A percentile compares a stretch with the other conserved stretches of the same genome.
Conservation (phyloP, 306 rosid genomes). For the Bauhinia variegata region DNA sequence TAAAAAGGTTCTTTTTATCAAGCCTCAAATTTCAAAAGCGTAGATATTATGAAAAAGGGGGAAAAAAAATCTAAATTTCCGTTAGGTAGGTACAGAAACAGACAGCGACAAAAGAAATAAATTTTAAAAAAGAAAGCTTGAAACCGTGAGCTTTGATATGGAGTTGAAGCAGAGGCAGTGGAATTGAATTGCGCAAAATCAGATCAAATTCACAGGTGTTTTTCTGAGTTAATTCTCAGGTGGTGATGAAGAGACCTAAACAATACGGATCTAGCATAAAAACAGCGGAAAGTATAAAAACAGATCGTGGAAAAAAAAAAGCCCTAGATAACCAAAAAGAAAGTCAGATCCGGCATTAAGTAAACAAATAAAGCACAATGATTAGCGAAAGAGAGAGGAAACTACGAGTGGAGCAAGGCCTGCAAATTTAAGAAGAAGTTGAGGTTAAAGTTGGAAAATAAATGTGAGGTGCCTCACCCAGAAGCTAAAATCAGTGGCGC, state of each 20-base stretch:
- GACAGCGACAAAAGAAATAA: not conserved
- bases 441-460: not conserved
- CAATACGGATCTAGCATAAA: not conserved
- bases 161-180: conserved; percentile 3
- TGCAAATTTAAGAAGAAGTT: conserved; percentile 29
- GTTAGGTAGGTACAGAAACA: conserved; percentile 1
- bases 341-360: not conserved
- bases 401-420: conserved; percentile 15
- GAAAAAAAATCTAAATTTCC: no score
- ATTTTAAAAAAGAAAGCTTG: not conserved
- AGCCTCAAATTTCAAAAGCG: no score
- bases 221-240: conserved; percentile 1
- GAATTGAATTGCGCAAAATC: conserved; percentile 21
- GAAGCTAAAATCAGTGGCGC: conserved; percentile 3
- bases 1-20: no score
- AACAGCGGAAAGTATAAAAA: not conserved
- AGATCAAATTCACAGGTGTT: conserved; percentile 21
- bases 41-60: no score
- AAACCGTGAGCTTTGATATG: conserved; percentile 1
- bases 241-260: no score
- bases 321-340: conserved; percentile 34
- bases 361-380: not conserved
- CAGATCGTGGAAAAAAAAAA: conserved; percentile 35
- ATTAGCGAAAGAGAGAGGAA: conserved; percentile 17
- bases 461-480: conserved; percentile 26